Evolutionary conservation across 345 rosid species (phyloP), one percentile per base, ranked within the genome.

Genomic region (Abelmoschus esculentus): DNA sequence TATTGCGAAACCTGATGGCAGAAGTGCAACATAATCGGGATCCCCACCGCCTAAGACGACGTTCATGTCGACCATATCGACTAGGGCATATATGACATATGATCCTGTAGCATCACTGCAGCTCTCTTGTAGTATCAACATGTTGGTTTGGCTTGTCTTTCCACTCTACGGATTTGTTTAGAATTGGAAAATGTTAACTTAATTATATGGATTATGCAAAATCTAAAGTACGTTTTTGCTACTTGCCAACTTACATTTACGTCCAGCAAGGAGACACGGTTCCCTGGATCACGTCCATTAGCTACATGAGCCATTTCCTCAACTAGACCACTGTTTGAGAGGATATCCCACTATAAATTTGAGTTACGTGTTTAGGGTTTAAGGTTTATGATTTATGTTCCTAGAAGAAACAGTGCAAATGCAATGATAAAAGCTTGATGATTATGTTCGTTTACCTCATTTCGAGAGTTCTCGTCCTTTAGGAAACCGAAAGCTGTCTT

Each of bases 401-500:
- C 3, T 13, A 47, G 5, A 14, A 3, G 50, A n/a, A 46, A 11
- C 50, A 3, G 5, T 46, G 15, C 15, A 3, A 46, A 11, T 12
- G 13, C 50, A 3, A 1, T 46, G n/a, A 12, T 14, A 12, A 46
- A 47, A 3, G 52, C 15, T 47, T 47, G 15, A 47, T 13, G 15
- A 47, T 47, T 47, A 47, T 47, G 52, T 47, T 47, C 15, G 52
- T 47, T 47, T 83, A 93, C 98, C 98, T 90, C 88, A 28, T 83
- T 89, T 61, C 98, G 84, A 5, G 90, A 88, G 68, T 89, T 88
- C 82, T 93, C 98, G 68, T 89, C 85, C 34, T 91, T 78, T 11
- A 93, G 92, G 74, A 93, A 88, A 80, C 86, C 86, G 5, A 93
- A 93, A 18, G 87, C 87, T 58, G 86, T 77, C 72, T 82, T 91